Evolutionary conservation across 805 yeast genomes (phyloP).

Genomic region (Komagataella phaffii): DNA sequence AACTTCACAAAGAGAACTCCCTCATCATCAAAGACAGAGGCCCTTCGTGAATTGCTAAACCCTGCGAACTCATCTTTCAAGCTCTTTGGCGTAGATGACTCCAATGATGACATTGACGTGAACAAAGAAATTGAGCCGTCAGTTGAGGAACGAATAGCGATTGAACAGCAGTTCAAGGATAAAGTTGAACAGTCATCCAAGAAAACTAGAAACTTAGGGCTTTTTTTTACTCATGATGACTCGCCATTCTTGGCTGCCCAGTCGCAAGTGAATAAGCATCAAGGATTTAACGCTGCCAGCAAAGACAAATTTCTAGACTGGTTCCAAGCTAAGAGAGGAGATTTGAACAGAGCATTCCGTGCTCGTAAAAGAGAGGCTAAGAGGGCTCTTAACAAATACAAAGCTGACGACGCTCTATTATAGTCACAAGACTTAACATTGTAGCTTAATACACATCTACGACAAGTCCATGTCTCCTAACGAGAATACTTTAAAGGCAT

Average conservation of each 20-base stretch:
- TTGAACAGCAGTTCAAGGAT: neutral
- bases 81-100: constrained; percentile 32
- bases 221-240: constrained; percentile 72
- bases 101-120: constrained; percentile 22
- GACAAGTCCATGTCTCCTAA: neutral
- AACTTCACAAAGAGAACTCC: neutral
- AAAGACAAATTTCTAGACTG: constrained; percentile 47
- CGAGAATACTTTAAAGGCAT: constrained; percentile 44
- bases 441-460: neutral
- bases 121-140: neutral
- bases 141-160: neutral
- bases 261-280: constrained; percentile 53
- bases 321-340: constrained; percentile 79
- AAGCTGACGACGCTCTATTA: neutral
- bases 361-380: constrained; percentile 59
- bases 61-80: constrained; percentile 27
- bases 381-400: neutral
- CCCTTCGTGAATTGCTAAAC: constrained; percentile 46
- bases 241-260: constrained; percentile 86
- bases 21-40: constrained; percentile 30
- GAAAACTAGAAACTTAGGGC: constrained; percentile 27
- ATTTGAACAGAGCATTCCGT: constrained; percentile 62
- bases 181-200: constrained; percentile 5
- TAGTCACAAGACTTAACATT: neutral
- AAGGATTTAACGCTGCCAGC: constrained; percentile 13